Conservation (phyloP, 139 green algal species). For the Eudorina sp. region DNA sequence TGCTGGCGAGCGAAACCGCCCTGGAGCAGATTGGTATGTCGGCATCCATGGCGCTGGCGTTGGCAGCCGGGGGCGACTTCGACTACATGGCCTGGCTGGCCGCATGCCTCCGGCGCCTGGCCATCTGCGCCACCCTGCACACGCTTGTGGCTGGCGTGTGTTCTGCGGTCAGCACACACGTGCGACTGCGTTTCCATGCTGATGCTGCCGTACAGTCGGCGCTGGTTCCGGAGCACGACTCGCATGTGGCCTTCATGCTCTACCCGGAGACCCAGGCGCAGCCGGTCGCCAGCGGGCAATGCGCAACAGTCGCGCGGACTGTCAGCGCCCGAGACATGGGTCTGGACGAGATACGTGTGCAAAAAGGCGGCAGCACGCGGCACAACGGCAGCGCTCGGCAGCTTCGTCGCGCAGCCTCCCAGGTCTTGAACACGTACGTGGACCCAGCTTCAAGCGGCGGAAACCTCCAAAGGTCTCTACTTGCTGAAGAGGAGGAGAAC, state of each 20-base stretch:
- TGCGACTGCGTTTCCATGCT: neutral
- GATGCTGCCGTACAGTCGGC: neutral
- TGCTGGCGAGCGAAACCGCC: neutral
- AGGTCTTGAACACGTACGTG: too few species aligned
- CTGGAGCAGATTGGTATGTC: neutral
- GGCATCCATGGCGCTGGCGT: neutral
- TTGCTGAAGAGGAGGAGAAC: too few species aligned
- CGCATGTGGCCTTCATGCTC: neutral
- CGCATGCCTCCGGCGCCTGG: neutral
- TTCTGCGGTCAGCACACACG: neutral
- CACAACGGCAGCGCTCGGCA: too few species aligned
- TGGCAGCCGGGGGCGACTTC: neutral
- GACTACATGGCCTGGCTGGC: neutral
- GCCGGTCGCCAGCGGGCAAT: too few species aligned
- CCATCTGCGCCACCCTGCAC: neutral
- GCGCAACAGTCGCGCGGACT: too few species aligned
- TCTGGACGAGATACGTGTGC: too few species aligned
- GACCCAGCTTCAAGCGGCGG: too few species aligned
- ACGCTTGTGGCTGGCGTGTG: slow-evolving; percentile 12
- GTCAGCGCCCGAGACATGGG: too few species aligned
- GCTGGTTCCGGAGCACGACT: neutral
- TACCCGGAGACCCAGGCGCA: neutral
- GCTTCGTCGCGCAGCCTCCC: too few species aligned
- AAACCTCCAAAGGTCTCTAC: too few species aligned
- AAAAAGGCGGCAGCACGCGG: too few species aligned